Base-by-base conservation (phyloP, 805 yeast species). In the Candida tammaniensis region DNA sequence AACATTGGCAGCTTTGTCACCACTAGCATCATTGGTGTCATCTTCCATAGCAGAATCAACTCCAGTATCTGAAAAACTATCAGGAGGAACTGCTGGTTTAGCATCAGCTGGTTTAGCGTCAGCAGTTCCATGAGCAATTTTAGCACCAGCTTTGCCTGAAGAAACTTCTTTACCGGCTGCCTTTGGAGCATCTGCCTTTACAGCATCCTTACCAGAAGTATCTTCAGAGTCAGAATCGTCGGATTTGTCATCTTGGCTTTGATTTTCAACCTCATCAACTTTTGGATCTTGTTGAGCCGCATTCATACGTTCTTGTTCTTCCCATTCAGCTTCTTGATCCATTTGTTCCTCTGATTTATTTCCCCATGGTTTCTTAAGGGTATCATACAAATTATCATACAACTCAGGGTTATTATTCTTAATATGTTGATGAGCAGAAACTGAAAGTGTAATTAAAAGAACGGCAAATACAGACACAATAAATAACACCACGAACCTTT, bases 391-490 rank as follows among this genome's bases (percentile, higher is more conserved):
- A 7, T 30, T 38, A 9, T 32, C 27, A 24, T 35, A 35, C 6
- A 38, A 12, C 14, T 40, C 44, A 12, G 36, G 39, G n/a, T 42
- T 39, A 21, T 43, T 37, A 11, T 23, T 24, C 18, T 43, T 44
- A 14, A 49, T 38, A 28, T 53, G 52, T 14, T 48, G 35, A 36
- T 54, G 67, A 16, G 60, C 67, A 4, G 61, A 42, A 15, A 49
- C 17, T 1, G 63, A 51, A 1, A 62, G 51, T 10, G 62, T 39
- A 5, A 58, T 21, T 19, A 65, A 43, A 17, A 63, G 30, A 8
- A 47, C 12, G 1, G 52, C 30, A 17, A 65, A 49, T 11, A 43
- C 37, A 7, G 57, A 31, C 7, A 55, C 30, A 5, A 62, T 51
- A 5, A 47, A 20, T 10, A 57, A 10, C 5, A 52, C 41, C 16